Base-by-base conservation (phyloP, 2,329 filamentous ascomycete genomes). In the Talaromyces sp. region DNA sequence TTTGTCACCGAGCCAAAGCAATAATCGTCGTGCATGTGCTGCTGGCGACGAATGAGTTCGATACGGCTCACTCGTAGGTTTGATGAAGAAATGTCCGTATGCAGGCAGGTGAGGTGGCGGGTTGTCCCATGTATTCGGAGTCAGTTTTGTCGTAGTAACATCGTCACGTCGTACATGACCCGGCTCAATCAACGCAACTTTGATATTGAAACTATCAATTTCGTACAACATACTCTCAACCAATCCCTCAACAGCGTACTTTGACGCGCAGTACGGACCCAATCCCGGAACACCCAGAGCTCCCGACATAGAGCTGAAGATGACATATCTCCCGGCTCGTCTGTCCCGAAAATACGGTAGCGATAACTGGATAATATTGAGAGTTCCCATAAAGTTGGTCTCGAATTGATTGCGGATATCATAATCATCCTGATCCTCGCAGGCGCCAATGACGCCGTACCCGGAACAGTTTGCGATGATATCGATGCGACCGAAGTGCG, bases 141-240 rank as follows among this genome's bases (percentile, higher is more conserved):
- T 70, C n/a, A 72, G 64, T 9, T 71, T 69, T 1, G 45, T 46
- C 17, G 33, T 37, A 13, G 61, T 65, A 3, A 69, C 64, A 61
- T 97, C 92, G 71, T 97, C 93, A 5, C 92, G 83, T 5, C 92
- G 82, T 62, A 97, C 89, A 63, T 97, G 83, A 0, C 92, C 92
- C 1, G 93, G 92, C 68, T 97, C 91, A 0, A 97, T 92, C 5
- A 99, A 81, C 2, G 93, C 97, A 0, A 90, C 90, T 73, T 95
- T 96, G 73, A 97, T 89, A 69, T 94, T 93, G 75, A 96, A 97
- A 0, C 80, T 78, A 63, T 97, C 92, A 37, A 96, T 87, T 71
- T 99, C 94, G 74, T 97, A 97, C 15, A 97, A 81, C 89, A 99
- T 93, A 15, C 90, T 92, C 74, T 99, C 94, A 65, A 97, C 91